These are phyloP conservation scores for Spiromastix sp. DNA, from an alignment of 2,329 filamentous ascomycete species.

Conservation along the genomic window DNA sequence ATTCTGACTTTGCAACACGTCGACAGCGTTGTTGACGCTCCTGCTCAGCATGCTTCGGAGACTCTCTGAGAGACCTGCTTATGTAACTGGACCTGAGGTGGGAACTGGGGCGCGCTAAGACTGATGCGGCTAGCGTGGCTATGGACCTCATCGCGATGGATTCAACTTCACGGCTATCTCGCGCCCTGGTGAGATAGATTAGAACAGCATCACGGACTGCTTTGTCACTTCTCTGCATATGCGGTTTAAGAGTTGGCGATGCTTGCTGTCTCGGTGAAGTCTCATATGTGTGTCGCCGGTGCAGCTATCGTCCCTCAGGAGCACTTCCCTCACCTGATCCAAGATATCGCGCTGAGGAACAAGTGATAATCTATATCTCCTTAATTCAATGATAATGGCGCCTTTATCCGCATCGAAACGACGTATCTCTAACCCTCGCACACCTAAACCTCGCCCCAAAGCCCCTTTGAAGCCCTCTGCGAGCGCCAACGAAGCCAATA, in stretches of 20 bases:
- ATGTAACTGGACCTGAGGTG: not conserved
- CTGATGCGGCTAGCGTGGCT: not conserved
- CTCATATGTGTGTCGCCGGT: no score
- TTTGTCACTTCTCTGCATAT: no score
- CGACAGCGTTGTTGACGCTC: conserved; percentile 1
- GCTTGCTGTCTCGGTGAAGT: no score
- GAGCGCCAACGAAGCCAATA: conserved; percentile 20
- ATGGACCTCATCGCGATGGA: no score
- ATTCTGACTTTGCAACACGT: conserved; percentile 17
- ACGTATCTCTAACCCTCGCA: conserved; percentile 17
- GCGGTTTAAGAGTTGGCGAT: no score
- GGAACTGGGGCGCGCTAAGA: not conserved
- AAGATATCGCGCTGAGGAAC: no score
- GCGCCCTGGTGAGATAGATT: no score
- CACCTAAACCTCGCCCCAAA: conserved; percentile 22
- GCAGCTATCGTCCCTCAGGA: no score
- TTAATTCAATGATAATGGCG: conserved; percentile 18
- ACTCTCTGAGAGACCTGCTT: not conserved
- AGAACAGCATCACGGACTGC: no score
- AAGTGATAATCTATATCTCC: no score
- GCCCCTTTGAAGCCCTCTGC: conserved; percentile 22
- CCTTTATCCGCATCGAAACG: conserved; percentile 18
- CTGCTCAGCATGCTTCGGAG: not conserved
- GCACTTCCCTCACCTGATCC: no score
- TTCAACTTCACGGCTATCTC: no score